Evolutionary conservation across 192 early-diverging fungal genomes (phyloP).

Genomic region (Coemansia sp.): DNA sequence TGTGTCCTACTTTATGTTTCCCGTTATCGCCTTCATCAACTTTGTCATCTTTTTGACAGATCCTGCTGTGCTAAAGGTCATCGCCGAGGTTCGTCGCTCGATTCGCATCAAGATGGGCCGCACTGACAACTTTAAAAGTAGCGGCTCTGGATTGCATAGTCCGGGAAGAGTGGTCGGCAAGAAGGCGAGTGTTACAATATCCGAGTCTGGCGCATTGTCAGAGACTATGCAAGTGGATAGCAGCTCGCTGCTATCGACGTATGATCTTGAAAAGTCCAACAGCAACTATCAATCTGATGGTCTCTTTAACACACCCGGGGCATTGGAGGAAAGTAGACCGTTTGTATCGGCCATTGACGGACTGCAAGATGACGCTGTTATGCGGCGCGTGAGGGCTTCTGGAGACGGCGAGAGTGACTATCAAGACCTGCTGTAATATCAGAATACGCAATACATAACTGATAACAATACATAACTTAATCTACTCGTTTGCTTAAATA

Average conservation of each 20-base stretch:
- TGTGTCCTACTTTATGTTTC: conserved; percentile 19
- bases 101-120: neutral
- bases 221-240: conserved; percentile 1
- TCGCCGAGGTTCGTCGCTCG: conserved; percentile 16
- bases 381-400: conserved; percentile 18
- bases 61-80: conserved; percentile 22
- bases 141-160: neutral
- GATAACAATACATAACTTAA: neutral
- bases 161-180: neutral
- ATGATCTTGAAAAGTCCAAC: neutral
- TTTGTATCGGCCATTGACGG: conserved; percentile 8
- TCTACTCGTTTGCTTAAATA: neutral
- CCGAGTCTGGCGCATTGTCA: conserved; percentile 2
- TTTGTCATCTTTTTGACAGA: conserved; percentile 42
- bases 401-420: conserved; percentile 10
- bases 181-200: conserved; percentile 11
- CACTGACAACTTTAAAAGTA: neutral
- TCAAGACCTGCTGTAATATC: neutral
- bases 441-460: neutral
- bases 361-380: conserved; percentile 28
- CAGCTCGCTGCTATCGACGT: neutral
- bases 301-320: neutral
- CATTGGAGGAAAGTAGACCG: conserved; percentile 18
- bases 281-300: neutral
- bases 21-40: conserved; percentile 15